Evolutionary conservation across 2,329 filamentous ascomycete species (phyloP).

Genomic region (Dothideomycetes sp.): DNA sequence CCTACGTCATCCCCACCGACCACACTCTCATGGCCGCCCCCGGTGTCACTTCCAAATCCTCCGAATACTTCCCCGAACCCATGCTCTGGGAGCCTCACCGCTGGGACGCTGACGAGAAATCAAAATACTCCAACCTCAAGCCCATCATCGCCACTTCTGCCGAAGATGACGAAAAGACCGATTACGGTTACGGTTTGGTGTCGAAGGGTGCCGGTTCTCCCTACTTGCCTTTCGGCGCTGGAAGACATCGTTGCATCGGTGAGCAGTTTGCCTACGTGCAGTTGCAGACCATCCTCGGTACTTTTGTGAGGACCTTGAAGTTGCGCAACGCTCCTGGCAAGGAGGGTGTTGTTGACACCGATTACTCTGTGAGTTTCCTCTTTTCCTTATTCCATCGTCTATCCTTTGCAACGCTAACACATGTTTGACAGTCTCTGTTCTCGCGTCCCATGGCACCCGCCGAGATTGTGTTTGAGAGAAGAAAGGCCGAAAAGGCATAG

Average conservation of each 20-base stretch:
- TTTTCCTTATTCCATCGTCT: not conserved
- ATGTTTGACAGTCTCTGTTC: constrained; percentile 30
- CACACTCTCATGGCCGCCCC: constrained; percentile 80
- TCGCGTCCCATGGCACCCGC: constrained; percentile 36
- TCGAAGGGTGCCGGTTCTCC: constrained; percentile 84
- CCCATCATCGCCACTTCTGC: constrained; percentile 18
- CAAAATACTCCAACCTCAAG: constrained; percentile 25
- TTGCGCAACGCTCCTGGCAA: constrained; percentile 67
- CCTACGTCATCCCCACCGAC: constrained; percentile 69
- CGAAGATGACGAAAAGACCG: constrained; percentile 62
- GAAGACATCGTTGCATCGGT: constrained; percentile 87
- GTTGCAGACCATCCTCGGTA: constrained; percentile 73
- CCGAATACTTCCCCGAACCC: constrained; percentile 72
- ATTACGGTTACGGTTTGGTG: constrained; percentile 89
- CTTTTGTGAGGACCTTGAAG: constrained; percentile 69
- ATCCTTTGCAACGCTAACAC: not conserved
- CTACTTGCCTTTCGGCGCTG: constrained; percentile 89
- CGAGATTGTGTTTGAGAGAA: constrained; percentile 65
- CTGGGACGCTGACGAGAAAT: constrained; percentile 58
- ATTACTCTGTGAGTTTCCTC: constrained; percentile 42
- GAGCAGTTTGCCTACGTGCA: constrained; percentile 95
- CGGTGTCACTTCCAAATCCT: constrained; percentile 65
- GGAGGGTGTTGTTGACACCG: constrained; percentile 57
- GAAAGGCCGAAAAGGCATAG: constrained; percentile 25
- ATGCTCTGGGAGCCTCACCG: constrained; percentile 81